Evolutionary conservation across 73 alveolate genomes (phyloP).

Genomic region (Diophrys appendiculata): DNA sequence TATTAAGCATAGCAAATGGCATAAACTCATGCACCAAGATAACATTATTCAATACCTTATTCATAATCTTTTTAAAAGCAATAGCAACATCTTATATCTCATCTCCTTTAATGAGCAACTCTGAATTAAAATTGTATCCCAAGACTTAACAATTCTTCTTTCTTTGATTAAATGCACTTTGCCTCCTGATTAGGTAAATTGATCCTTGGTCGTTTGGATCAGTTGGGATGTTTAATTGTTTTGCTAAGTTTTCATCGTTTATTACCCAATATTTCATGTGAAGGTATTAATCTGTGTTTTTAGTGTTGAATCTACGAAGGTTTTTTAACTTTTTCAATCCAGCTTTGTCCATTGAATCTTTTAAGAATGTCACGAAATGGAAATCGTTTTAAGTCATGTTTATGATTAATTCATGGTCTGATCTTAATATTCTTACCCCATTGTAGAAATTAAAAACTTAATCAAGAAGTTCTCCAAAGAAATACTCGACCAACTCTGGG

Average conservation of each 20-base stretch:
- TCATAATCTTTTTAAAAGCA: slow-evolving; percentile 16
- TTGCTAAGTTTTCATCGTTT: slow-evolving; percentile 52
- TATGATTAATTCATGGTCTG: slow-evolving; percentile 46
- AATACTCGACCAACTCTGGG: slow-evolving; percentile 15
- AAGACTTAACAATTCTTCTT: slow-evolving; percentile 1
- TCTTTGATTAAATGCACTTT: slow-evolving; percentile 2
- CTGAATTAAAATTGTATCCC: slow-evolving; percentile 9
- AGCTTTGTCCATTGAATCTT: slow-evolving; percentile 24
- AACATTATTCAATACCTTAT: slow-evolving; percentile 28
- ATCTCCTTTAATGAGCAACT: slow-evolving; percentile 18
- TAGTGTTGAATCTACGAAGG: slow-evolving; percentile 52
- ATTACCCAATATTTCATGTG: slow-evolving; percentile 57
- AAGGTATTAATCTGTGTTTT: slow-evolving; percentile 54
- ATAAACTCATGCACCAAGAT: slow-evolving; percentile 47
- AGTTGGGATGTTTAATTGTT: slow-evolving; percentile 35
- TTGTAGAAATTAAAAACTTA: slow-evolving; percentile 50
- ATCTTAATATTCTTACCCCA: slow-evolving; percentile 44
- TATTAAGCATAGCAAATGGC: slow-evolving; percentile 39
- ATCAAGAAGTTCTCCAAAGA: slow-evolving; percentile 59
- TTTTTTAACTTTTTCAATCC: slow-evolving; percentile 44
- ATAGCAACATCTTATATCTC: slow-evolving; percentile 17
- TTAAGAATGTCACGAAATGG: slow-evolving; percentile 37
- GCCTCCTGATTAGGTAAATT: slow-evolving; percentile 35
- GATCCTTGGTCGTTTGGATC: slow-evolving; percentile 27
- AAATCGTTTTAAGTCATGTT: slow-evolving; percentile 38